Evolutionary conservation across 208 protist species (phyloP).

Genomic region (Leishmania guyanensis): DNA sequence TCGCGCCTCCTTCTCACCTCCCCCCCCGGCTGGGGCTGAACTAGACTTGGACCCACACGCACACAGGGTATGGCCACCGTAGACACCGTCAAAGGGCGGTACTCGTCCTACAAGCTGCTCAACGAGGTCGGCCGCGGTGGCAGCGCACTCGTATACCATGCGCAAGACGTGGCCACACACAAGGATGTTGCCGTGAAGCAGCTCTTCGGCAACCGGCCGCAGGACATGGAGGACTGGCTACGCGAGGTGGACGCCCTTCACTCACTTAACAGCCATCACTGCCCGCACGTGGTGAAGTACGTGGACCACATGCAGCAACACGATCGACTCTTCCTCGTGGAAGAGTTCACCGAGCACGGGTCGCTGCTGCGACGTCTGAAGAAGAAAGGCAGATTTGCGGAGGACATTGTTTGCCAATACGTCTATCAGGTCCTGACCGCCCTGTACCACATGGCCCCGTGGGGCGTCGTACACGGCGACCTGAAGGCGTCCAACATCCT

Average conservation of each 20-base stretch:
- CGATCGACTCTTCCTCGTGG: constrained; percentile 65
- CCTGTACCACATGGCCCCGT: constrained; percentile 25
- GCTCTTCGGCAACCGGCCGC: constrained; percentile 37
- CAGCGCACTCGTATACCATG: constrained; percentile 73
- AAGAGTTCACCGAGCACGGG: constrained; percentile 72
- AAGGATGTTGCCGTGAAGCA: constrained; percentile 75
- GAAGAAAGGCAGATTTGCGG: constrained; percentile 12
- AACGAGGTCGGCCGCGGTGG: constrained; percentile 78
- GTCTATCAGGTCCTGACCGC: constrained; percentile 26
- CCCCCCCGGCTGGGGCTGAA: background rate
- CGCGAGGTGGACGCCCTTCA: constrained; percentile 73
- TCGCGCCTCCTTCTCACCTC: background rate
- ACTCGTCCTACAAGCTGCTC: constrained; percentile 79
- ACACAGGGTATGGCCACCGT: constrained; percentile 17
- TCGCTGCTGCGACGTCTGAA: constrained; percentile 57
- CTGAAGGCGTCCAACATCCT: constrained; percentile 91
- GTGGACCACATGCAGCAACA: constrained; percentile 78
- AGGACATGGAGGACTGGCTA: constrained; percentile 55
- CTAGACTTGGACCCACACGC: background rate
- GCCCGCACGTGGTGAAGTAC: constrained; percentile 70
- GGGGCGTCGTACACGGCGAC: constrained; percentile 81
- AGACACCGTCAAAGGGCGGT: constrained; percentile 71
- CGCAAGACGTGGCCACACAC: constrained; percentile 51
- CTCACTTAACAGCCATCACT: constrained; percentile 41
- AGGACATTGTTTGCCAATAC: constrained; percentile 11